Conservation (phyloP, 805 yeast genomes). For the Candida insectalens region DNA sequence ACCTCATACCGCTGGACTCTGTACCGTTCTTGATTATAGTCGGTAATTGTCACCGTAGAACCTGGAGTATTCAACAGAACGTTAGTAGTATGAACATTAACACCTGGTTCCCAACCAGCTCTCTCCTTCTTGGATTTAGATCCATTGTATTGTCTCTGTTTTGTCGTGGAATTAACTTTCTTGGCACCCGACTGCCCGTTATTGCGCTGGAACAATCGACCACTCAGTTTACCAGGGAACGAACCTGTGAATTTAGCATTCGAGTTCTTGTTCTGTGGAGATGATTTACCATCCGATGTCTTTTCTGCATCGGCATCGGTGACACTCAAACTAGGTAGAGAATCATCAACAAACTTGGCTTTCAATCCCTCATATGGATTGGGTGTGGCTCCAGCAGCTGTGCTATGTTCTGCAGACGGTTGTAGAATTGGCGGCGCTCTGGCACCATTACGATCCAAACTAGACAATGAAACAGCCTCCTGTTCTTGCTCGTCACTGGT, state of each 20-base stretch:
- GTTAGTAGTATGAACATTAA: slow-evolving; percentile 39
- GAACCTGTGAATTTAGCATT: no score
- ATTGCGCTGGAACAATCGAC: background rate
- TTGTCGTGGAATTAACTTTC: background rate
- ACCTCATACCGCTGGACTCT: slow-evolving; percentile 35
- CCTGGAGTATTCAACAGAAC: slow-evolving; percentile 44
- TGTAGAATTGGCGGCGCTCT: slow-evolving; percentile 2
- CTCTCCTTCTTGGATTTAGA: slow-evolving; percentile 29
- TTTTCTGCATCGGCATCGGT: slow-evolving; percentile 2
- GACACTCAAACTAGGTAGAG: background rate
- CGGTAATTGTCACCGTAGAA: slow-evolving; percentile 43
- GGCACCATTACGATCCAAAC: no score
- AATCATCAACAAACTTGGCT: slow-evolving; percentile 1
- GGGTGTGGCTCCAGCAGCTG: slow-evolving; percentile 7
- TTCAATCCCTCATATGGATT: no score
- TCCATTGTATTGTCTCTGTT: slow-evolving; percentile 27
- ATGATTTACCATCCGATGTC: no score
- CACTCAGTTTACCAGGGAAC: no score
- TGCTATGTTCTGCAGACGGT: slow-evolving; percentile 6
- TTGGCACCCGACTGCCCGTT: background rate
- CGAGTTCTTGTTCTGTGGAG: no score
- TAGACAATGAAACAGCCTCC: no score
- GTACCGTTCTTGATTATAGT: slow-evolving; percentile 35
- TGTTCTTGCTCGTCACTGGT: no score
- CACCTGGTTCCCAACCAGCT: slow-evolving; percentile 54